These are phyloP conservation scores for Citrus reticulata DNA, from an alignment of 345 rosid species.

Conservation along the genomic window DNA sequence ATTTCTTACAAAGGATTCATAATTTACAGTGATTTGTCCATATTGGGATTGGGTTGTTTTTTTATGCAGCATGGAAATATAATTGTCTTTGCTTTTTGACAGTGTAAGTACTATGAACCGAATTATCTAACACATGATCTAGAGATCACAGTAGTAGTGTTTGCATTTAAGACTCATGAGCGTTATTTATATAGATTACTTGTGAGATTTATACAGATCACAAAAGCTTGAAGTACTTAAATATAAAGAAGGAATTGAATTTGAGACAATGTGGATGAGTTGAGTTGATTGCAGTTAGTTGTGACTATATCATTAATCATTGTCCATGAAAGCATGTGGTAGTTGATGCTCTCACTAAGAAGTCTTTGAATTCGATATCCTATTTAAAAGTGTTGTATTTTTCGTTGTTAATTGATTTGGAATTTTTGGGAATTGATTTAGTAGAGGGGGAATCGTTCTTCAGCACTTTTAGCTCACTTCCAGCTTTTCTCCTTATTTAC, in stretches of 20 bases:
- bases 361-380: neutral
- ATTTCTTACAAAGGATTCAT: neutral
- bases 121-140: neutral
- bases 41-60: neutral
- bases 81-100: neutral
- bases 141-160: neutral
- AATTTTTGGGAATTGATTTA: neutral
- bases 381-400: neutral
- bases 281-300: neutral
- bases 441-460: neutral
- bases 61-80: neutral
- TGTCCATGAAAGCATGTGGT: neutral
- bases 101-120: neutral
- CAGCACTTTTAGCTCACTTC: neutral
- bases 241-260: neutral
- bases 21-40: neutral
- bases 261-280: neutral
- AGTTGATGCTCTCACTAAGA: neutral
- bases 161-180: neutral
- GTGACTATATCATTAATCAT: neutral
- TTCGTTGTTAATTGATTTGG: neutral
- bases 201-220: neutral
- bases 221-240: neutral
- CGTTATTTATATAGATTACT: neutral
- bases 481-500: neutral